Base-by-base conservation (phyloP, 257 asterid species). In the Verbena officinalis region DNA sequence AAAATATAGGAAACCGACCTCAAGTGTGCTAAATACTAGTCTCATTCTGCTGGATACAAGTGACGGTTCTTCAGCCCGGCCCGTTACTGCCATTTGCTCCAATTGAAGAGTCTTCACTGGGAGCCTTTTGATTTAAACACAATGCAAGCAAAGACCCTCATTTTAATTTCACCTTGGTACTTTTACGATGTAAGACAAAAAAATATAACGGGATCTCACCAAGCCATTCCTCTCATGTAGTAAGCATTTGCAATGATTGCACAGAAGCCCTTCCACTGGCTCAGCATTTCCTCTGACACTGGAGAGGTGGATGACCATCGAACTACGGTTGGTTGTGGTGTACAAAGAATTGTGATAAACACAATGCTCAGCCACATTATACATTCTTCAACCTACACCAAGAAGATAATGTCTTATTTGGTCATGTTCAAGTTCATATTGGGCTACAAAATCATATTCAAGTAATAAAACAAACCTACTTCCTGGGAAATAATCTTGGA, bases 201-300 rank as follows among this genome's bases (percentile, higher is more conserved):
- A 14, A 46, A 20, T 1, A 2, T 8, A 20, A 24, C 7, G 1
- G 65, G 55, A 71, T 45, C 89, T 83, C 64, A 92, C 98, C 97
- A 92, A 56, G 98, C 98, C 98, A 89, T 92, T 78, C 98, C 98
- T 81, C 94, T 87, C 88, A 81, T 68, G 69, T 75, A 92, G 72
- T 92, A 92, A 6, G 98, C 98, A 78, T 92, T 92, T 68, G 98
- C 93, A 69, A 92, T 92, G 60, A 92, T 81, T 65, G 97, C 96
- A 73, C 98, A 92, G 69, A 92, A 92, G 65, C 98, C 98, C 72
- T 89, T 87, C 98, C 98, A 92, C 1, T 79, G 81, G 31, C 67
- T 49, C 75, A 83, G 72, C 86, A 77, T 89, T 43, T 87, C 83
- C 49, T 80, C 86, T 0, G 96, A 77, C 67, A 87, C 98, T 1